phyloP scores from a whole-genome alignment of 75 land plant species.

The Adiantum capillusveneris region DNA sequence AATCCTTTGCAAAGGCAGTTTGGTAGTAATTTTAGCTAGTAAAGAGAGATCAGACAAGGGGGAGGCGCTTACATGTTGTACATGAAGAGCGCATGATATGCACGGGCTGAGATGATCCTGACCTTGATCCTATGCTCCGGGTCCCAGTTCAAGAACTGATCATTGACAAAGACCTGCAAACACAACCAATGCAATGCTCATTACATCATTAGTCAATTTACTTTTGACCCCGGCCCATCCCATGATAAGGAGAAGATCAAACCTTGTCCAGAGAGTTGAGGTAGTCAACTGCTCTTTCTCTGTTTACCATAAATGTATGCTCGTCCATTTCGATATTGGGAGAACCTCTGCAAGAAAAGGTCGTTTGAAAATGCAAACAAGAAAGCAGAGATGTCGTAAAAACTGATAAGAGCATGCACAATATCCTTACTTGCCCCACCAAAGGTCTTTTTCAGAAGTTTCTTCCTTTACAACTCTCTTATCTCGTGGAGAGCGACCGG shows the following conservation, averaged over 20 bases:
- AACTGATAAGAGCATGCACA: background rate
- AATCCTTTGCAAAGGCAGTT: too few relatives aligned
- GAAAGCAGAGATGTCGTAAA: too few relatives aligned
- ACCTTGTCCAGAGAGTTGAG: constrained; percentile 94
- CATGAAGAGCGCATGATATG: constrained; percentile 95
- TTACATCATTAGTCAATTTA: too few relatives aligned
- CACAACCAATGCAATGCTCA: background rate
- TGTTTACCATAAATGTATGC: constrained; percentile 89
- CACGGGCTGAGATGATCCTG: constrained; percentile 87
- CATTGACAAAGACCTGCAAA: constrained; percentile 87
- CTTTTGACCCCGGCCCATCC: too few relatives aligned
- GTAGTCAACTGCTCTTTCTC: constrained; percentile 98
- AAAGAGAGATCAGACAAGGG: too few relatives aligned
- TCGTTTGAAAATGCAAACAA: background rate
- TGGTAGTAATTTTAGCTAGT: too few relatives aligned
- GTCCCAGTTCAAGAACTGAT: constrained; percentile 98
- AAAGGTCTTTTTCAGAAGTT: constrained; percentile 61
- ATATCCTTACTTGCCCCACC: constrained; percentile 87
- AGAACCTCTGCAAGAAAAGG: constrained; percentile 58
- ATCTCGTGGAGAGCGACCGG: constrained; percentile 79
- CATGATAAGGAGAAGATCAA: background rate
- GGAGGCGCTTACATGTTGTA: constrained; percentile 80
- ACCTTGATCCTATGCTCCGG: constrained; percentile 87
- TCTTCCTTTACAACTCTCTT: constrained; percentile 78
- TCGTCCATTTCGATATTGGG: constrained; percentile 99